Conservation (phyloP, 139 green algal genomes). For the Nannochloris sp. region DNA sequence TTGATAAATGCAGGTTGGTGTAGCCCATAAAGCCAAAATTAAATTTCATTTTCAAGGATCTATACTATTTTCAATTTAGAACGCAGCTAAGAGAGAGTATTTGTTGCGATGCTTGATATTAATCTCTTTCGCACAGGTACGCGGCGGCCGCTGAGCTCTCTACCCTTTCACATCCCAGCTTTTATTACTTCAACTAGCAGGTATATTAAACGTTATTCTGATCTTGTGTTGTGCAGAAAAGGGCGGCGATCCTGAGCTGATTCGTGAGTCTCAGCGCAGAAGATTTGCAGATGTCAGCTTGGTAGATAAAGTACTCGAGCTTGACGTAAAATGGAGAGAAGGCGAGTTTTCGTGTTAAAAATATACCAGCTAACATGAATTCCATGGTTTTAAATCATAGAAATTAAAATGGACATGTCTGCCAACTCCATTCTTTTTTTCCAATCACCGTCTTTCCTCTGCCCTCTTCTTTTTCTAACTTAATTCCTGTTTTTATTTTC, state of each 20-base stretch:
- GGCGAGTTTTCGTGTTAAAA: slow-evolving; percentile 42
- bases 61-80: too few relatives aligned
- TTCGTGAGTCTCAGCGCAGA: slow-evolving; percentile 85
- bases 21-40: too few relatives aligned
- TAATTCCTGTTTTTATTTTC: not conserved
- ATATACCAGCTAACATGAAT: too few relatives aligned
- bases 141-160: not conserved
- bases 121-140: slow-evolving; percentile 82
- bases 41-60: too few relatives aligned
- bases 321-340: slow-evolving; percentile 82
- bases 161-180: not conserved
- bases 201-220: not conserved
- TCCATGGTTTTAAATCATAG: too few relatives aligned
- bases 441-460: not conserved
- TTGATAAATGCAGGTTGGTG: too few relatives aligned
- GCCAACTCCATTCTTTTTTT: not conserved
- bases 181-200: not conserved
- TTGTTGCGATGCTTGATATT: slow-evolving; percentile 87
- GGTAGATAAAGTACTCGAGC: slow-evolving; percentile 89
- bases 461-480: not conserved
- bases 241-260: slow-evolving; percentile 87
- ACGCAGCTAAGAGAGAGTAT: not conserved
- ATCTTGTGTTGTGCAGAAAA: slow-evolving; percentile 62
- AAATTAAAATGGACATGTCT: too few relatives aligned
- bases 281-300: slow-evolving; percentile 72